Evolutionary conservation across 495 filamentous ascomycete genomes (phyloP), one percentile per base, ranked within the genome.

Genomic region (Acidomyces sp.): DNA sequence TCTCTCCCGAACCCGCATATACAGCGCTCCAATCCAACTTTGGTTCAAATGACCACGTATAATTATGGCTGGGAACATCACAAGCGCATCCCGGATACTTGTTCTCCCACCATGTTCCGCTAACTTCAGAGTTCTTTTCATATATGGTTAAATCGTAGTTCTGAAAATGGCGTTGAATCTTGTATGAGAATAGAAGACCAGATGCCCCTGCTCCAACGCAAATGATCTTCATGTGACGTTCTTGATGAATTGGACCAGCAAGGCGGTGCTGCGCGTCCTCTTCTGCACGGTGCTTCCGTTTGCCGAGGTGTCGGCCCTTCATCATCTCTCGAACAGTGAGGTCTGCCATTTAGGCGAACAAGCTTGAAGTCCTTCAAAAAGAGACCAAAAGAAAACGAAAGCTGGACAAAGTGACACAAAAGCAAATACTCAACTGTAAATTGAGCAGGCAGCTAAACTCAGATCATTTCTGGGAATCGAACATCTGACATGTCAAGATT

Each of bases 21-120:
- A 59, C 60, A 4, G 44, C 41, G 6, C 42, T 45, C 56, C 56
- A 61, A 37, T 61, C 52, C n/a, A 53, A 48, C 27, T 62, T 62
- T 5, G 57, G 57, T 30, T 58, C 55, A 35, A 46, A 62, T 3
- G 56, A 51, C 43, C 43, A 60, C 16, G 51, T 55, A 26, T 54
- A 62, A 41, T 49, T 49, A 37, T 58, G 57, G 6, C 45, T 26
- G 2, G 56, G 57, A 18, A 62, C 52, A 49, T 62, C 59, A 33
- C 59, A 61, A 11, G 53, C 50, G 20, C 52, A 51, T 3, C 56
- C 58, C 1, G 58, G 58, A 29, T 61, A 61, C 6, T 42, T 48
- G 37, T 62, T 58, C 37, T 55, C 55, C 23, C 49, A 39, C 55
- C 50, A 58, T 23, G 56, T 55, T 2, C 58, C 55, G 12, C 49